phyloP scores from a whole-genome alignment of 2,329 filamentous ascomycete species.

The Fusarium pseudocircinatum region DNA sequence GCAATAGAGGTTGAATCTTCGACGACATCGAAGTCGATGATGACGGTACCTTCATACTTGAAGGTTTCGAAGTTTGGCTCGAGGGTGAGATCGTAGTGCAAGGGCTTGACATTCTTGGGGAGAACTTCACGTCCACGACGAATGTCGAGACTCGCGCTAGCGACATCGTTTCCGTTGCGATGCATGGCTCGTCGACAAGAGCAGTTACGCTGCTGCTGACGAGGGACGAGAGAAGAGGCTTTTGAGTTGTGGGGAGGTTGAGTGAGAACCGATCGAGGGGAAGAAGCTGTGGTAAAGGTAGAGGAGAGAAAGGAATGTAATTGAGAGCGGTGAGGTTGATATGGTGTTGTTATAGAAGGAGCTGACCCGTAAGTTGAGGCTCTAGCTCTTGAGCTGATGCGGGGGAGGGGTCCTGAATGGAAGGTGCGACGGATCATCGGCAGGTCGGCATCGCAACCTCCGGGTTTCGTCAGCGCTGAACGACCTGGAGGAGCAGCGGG shows the following conservation, averaged over 20 bases:
- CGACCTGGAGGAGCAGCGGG: background rate
- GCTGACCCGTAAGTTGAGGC: slow-evolving; percentile 29
- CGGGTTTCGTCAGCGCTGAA: slow-evolving; percentile 1
- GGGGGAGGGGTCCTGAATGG: slow-evolving; percentile 42
- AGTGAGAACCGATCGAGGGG: background rate
- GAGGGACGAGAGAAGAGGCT: slow-evolving; percentile 13
- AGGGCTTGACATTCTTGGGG: slow-evolving; percentile 90
- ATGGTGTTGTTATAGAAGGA: slow-evolving; percentile 4
- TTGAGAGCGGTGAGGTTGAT: background rate
- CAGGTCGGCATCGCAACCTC: slow-evolving; percentile 24
- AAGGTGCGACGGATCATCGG: slow-evolving; percentile 38
- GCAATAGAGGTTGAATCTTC: slow-evolving; percentile 87
- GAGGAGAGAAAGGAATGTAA: slow-evolving; percentile 5
- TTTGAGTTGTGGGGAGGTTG: slow-evolving; percentile 1
- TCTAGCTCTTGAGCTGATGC: slow-evolving; percentile 32
- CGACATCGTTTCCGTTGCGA: slow-evolving; percentile 40
- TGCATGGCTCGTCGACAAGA: slow-evolving; percentile 45
- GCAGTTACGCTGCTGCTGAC: slow-evolving; percentile 41
- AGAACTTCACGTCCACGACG: slow-evolving; percentile 75
- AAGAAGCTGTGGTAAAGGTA: background rate
- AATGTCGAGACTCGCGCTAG: slow-evolving; percentile 40
- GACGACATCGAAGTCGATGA: slow-evolving; percentile 86
- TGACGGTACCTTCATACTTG: slow-evolving; percentile 84
- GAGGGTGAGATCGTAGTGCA: slow-evolving; percentile 89
- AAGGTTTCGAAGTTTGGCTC: slow-evolving; percentile 91